These are phyloP conservation scores for Tephrocybe sp. DNA, from an alignment of 768 basidiomycete genomes.

Conservation along the genomic window DNA sequence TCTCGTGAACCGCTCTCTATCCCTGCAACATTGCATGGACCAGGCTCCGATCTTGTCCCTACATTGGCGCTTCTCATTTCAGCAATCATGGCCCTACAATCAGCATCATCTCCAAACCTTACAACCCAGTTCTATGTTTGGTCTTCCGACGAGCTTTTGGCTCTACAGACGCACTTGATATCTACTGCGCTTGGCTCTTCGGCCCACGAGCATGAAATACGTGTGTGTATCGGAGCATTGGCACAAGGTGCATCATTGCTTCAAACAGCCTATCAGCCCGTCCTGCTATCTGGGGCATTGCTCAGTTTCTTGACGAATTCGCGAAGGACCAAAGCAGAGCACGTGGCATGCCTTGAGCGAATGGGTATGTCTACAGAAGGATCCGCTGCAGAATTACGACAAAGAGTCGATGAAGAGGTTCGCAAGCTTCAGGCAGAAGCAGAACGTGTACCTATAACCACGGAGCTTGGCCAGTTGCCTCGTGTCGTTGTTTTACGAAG, in stretches of 20 bases:
- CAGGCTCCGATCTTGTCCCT: conserved; percentile 30
- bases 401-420: conserved; percentile 35
- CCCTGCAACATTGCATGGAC: conserved; percentile 23
- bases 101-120: conserved; percentile 13
- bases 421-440: conserved; percentile 31
- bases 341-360: conserved; percentile 37
- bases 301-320: conserved; percentile 39
- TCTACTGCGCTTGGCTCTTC: conserved; percentile 36
- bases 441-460: conserved; percentile 15
- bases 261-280: conserved; percentile 47
- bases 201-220: conserved; percentile 31
- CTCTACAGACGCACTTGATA: conserved; percentile 41
- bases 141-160: conserved; percentile 35
- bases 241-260: conserved; percentile 46
- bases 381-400: conserved; percentile 34
- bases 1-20: conserved; percentile 19
- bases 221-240: conserved; percentile 48
- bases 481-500: conserved; percentile 42
- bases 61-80: conserved; percentile 35
- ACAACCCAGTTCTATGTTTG: conserved; percentile 49
- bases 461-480: conserved; percentile 42
- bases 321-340: conserved; percentile 32
- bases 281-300: conserved; percentile 43
- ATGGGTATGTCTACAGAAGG: conserved; percentile 37
- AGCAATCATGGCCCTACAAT: conserved; percentile 25